Evolutionary conservation across 768 basidiomycete species (phyloP).

Genomic region (Podaxis sp.): DNA sequence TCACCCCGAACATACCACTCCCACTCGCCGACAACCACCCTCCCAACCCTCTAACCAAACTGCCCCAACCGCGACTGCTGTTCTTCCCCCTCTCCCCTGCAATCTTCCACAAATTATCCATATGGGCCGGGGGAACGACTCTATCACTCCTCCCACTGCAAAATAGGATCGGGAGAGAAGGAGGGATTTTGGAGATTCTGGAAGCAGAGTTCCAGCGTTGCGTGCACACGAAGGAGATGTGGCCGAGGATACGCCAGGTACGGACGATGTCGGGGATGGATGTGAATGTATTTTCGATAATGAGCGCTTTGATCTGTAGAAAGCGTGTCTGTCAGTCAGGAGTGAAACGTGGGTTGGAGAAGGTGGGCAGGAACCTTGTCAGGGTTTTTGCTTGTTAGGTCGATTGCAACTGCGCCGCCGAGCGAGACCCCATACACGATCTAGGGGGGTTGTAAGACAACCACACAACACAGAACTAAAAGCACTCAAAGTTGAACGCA

Average conservation of each 20-base stretch:
- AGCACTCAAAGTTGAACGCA: neutral
- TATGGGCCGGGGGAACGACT: slow-evolving; percentile 9
- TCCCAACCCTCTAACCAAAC: neutral
- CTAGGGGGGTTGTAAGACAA: slow-evolving; percentile 4
- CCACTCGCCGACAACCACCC: neutral
- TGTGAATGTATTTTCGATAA: slow-evolving; percentile 88
- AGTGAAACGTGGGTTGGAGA: neutral
- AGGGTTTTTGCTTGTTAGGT: slow-evolving; percentile 70
- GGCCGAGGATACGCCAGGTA: slow-evolving; percentile 59
- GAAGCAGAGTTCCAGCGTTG: slow-evolving; percentile 77
- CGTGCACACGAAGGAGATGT: slow-evolving; percentile 67
- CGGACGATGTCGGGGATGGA: slow-evolving; percentile 72
- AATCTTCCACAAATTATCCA: slow-evolving; percentile 11
- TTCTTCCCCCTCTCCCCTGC: neutral
- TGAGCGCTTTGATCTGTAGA: slow-evolving; percentile 57
- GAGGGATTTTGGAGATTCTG: slow-evolving; percentile 53
- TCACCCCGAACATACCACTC: neutral
- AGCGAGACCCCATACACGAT: slow-evolving; percentile 55
- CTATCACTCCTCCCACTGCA: slow-evolving; percentile 25
- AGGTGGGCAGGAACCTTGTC: slow-evolving; percentile 35
- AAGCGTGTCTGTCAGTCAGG: too few relatives aligned
- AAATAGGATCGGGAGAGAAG: slow-evolving; percentile 63
- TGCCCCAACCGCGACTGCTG: too few relatives aligned
- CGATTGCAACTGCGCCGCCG: slow-evolving; percentile 85
- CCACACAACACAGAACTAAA: neutral